Percentiles rank a stretch among this genome's conserved stretches.
These are phyloP conservation scores for Tulasnella sp. DNA, from an alignment of 768 basidiomycete genomes.

Conservation along the genomic window DNA sequence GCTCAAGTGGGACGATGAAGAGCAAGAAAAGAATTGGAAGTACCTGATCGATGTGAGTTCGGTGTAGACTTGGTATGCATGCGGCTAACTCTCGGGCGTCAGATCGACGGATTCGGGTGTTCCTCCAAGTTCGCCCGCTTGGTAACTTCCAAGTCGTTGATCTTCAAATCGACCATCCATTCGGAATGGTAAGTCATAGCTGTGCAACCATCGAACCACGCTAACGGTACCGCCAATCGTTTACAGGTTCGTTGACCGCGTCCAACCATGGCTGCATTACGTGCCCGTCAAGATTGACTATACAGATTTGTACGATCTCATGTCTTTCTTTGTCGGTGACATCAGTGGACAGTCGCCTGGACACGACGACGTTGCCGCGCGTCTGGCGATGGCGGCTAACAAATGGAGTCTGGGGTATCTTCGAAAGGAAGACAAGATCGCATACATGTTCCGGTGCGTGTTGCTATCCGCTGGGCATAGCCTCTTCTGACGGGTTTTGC, in stretches of 20 bases:
- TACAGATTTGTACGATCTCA: slow-evolving; percentile 53
- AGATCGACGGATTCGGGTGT: slow-evolving; percentile 28
- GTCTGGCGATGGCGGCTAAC: slow-evolving; percentile 44
- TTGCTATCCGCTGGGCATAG: slow-evolving; percentile 9
- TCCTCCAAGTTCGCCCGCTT: slow-evolving; percentile 28
- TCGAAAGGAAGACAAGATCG: slow-evolving; percentile 46
- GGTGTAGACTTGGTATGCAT: background rate
- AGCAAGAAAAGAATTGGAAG: slow-evolving; percentile 17
- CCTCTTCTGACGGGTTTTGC: background rate
- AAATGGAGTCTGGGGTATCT: slow-evolving; percentile 46
- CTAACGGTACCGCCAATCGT: background rate
- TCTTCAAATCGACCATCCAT: slow-evolving; percentile 28
- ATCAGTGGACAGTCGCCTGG: slow-evolving; percentile 39
- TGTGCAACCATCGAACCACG: too few relatives aligned
- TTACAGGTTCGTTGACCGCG: slow-evolving; percentile 41
- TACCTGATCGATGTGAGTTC: slow-evolving; percentile 25
- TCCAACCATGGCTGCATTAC: slow-evolving; percentile 62
- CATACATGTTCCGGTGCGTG: slow-evolving; percentile 45
- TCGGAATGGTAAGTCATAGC: slow-evolving; percentile 53
- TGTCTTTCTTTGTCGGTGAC: slow-evolving; percentile 61
- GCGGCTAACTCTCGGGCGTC: background rate
- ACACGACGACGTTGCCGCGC: slow-evolving; percentile 46
- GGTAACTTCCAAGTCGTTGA: slow-evolving; percentile 25
- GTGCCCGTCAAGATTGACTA: slow-evolving; percentile 51
- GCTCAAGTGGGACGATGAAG: background rate